Base-by-base conservation (phyloP, 805 yeast species). In the Blastobotrys peoriensis region DNA sequence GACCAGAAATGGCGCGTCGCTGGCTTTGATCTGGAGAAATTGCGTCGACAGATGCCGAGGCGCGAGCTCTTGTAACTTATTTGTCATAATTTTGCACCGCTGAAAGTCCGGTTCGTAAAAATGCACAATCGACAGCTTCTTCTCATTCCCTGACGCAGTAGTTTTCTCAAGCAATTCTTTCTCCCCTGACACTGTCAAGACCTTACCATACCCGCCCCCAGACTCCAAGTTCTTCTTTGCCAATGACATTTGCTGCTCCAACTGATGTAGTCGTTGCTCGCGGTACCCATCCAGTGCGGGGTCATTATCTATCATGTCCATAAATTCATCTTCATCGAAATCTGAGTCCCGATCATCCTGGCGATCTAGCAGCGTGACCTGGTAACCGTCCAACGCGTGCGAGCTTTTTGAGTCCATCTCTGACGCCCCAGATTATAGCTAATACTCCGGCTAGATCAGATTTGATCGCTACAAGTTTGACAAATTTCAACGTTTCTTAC, bases 1-100 rank as follows among this genome's bases (percentile, higher is more conserved):
- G 3, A 79, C 86, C 37, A 87, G 65, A 56, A 86, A 86, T 3
- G 94, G 88, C 1, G 89, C 83, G 33, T 73, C 65, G 28, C 69
- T 74, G 0, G 85, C 95, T 44, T 73, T 68, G 3, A 83, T 72
- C 38, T 74, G 69, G 10, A 63, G 43, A 25, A 56, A 54, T 35
- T 68, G 69, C 1, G 84, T 68, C 2, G 67, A 65, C 38, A 81
- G 56, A 62, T 86, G 85, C 50, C 73, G 76, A 46, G 70, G 70
- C 1, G 91, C 78, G 5, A 86, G 55, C 16, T 60, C 53, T 35
- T 54, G 60, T 53, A 55, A 53, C 48, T 70, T 68, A 3, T 66
- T 58, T 48, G 79, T 75, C 83, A 86, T 76, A 17, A 69, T 61
- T 37, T 64, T 58, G 63, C 95, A 86, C 49, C 81, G 75, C 25